Base-by-base conservation (phyloP, 2,329 filamentous ascomycete species). In the Trichoderma aggressivum region DNA sequence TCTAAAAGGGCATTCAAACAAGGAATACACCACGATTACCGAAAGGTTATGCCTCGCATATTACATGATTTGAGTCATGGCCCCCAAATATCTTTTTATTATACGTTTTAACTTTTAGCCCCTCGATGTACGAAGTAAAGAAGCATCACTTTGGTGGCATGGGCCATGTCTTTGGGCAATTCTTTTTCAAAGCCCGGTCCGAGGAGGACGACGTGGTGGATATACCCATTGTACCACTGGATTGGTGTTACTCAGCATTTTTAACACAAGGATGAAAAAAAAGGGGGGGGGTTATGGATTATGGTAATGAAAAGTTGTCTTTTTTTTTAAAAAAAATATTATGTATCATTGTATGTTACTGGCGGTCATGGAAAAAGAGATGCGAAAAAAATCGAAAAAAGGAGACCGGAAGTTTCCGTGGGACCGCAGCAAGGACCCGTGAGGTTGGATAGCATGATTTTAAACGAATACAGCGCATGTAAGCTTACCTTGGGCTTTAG, bases 221-320 rank as follows among this genome's bases (percentile, higher is more conserved):
- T 69, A 69, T 71, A 69, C 43, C 70, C 58, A 69, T 36, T 68
- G 47, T 53, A 60, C 56, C 70, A 63, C 36, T 71, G 70, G 56
- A 71, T 71, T 62, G 47, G 58, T 69, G 58, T 58, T 67, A 47
- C 34, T 53, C 43, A 69, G 43, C 28, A 61, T 61, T 59, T 47
- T 47, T 53, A 50, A 36, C 58, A 69, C 30, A 26, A 26, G 55
- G 43, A 61, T 69, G 66, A 36, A 61, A 53, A 60, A 61, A 69
- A 62, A 71, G 58, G 30, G 47, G 26, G 32, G n/a, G 47, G 10
- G 8, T 21, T 36, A 12, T 26, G 39, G 56, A 24, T 36, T 61
- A 59, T 21, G 70, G 64, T 61, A 68, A 53, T 67, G 55, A 71
- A 71, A 71, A 71, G 70, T 68, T 68, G 14, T 59, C 60, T 50